Conservation (phyloP, 2,329 filamentous ascomycete species). For the Sarocladium kiliense region DNA sequence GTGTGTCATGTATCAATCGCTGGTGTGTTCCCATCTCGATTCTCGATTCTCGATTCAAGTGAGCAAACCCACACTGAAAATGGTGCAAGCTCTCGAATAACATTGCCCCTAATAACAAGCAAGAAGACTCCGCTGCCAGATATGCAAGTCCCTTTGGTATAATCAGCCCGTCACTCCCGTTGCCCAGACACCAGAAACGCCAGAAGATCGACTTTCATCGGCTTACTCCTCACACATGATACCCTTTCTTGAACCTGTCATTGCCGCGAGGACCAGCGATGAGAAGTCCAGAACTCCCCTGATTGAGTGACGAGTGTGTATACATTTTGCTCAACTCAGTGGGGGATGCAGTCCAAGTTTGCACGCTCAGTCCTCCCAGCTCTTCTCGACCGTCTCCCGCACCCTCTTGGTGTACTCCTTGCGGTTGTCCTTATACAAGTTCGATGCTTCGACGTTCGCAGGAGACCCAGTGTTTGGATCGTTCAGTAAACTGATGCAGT, state of each 20-base stretch:
- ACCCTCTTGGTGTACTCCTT: slow-evolving; percentile 96
- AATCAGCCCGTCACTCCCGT: slow-evolving; percentile 1
- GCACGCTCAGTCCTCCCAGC: slow-evolving; percentile 85
- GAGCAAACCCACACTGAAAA: background rate
- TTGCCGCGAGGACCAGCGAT: too few species aligned
- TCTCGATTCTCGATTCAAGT: background rate
- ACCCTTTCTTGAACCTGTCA: background rate
- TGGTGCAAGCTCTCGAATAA: background rate
- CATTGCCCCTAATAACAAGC: background rate
- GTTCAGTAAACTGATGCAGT: slow-evolving; percentile 69
- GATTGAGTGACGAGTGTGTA: background rate
- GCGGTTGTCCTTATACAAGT: slow-evolving; percentile 96
- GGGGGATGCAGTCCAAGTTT: background rate
- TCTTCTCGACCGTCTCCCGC: slow-evolving; percentile 96
- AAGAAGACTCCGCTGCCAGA: slow-evolving; percentile 7
- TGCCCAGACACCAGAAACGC: slow-evolving; percentile 7
- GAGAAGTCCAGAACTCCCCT: background rate
- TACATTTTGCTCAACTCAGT: background rate
- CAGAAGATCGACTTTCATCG: background rate
- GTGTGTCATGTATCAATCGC: too few species aligned
- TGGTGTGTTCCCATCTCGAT: too few species aligned
- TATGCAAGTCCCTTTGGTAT: slow-evolving; percentile 8
- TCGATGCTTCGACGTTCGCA: slow-evolving; percentile 96
- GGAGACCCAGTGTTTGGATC: slow-evolving; percentile 98
- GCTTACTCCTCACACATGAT: background rate